phyloP scores from a whole-genome alignment of 2,329 filamentous ascomycete genomes.

The Cladorrhinum sp. region DNA sequence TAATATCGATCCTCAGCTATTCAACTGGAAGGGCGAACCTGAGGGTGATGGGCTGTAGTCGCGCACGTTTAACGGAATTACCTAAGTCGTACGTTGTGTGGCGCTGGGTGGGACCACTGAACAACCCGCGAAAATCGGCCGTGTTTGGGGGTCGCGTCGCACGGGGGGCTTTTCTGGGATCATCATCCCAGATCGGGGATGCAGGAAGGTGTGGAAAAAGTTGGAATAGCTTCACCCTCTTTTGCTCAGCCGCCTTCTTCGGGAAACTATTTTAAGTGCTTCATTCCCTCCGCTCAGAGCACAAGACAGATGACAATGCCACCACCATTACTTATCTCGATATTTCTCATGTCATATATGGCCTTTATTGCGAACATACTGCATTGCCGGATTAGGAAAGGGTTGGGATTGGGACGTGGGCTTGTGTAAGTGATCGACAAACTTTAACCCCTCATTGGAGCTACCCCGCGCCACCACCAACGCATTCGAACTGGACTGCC shows the following conservation, averaged over 20 bases:
- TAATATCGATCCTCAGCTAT: neutral
- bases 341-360: neutral
- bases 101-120: neutral
- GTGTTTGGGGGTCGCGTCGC: neutral
- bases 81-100: neutral
- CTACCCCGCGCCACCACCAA: constrained; percentile 3
- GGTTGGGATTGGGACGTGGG: neutral
- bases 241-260: neutral
- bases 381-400: neutral
- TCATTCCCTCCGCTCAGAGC: neutral
- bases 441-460: constrained; percentile 3
- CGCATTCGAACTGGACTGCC: neutral
- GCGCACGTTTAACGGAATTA: neutral
- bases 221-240: neutral
- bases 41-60: neutral
- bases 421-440: constrained; percentile 1
- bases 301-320: neutral
- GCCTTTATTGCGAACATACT: constrained; percentile 1
- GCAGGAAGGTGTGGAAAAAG: neutral
- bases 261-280: neutral
- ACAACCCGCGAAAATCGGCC: neutral
- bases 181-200: neutral
- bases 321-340: neutral
- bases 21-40: neutral
- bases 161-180: neutral